Conservation (phyloP, 306 rosid species). For the Quercus gilva region DNA sequence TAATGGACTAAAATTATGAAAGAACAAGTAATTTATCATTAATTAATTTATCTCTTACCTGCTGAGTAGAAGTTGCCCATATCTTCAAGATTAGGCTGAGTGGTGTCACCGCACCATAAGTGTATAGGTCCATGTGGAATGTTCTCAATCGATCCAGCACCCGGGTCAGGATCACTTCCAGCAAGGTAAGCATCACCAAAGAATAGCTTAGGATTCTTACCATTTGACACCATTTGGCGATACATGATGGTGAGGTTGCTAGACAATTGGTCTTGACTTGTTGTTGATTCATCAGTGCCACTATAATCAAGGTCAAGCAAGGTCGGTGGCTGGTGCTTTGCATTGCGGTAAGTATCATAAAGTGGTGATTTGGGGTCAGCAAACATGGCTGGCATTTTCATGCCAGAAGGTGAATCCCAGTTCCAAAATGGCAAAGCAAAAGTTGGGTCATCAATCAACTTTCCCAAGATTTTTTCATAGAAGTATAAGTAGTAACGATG, state of each 20-base stretch:
- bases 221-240: constrained; percentile 62
- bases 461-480: constrained; percentile 70
- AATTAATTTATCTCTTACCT: constrained; percentile 32
- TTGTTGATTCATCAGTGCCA: neutral
- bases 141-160: constrained; percentile 54
- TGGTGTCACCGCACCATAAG: constrained; percentile 49
- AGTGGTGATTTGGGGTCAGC: constrained; percentile 46
- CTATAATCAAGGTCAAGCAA: constrained; percentile 46
- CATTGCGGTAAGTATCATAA: constrained; percentile 41
- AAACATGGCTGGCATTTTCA: constrained; percentile 54
- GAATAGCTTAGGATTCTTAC: constrained; percentile 44
- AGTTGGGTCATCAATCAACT: constrained; percentile 59
- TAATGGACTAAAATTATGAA: too few species aligned
- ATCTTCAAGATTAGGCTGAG: constrained; percentile 47
- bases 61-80: constrained; percentile 84
- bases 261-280: neutral
- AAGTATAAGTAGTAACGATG: constrained; percentile 80
- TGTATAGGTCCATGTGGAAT: constrained; percentile 66
- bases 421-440: constrained; percentile 80
- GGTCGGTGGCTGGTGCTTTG: constrained; percentile 57
- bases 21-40: too few species aligned
- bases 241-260: constrained; percentile 62
- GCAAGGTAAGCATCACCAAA: constrained; percentile 55
- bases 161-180: constrained; percentile 53
- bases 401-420: constrained; percentile 63